Evolutionary conservation across 192 early-diverging fungal genomes (phyloP).

Genomic region (Coemansia sp.): DNA sequence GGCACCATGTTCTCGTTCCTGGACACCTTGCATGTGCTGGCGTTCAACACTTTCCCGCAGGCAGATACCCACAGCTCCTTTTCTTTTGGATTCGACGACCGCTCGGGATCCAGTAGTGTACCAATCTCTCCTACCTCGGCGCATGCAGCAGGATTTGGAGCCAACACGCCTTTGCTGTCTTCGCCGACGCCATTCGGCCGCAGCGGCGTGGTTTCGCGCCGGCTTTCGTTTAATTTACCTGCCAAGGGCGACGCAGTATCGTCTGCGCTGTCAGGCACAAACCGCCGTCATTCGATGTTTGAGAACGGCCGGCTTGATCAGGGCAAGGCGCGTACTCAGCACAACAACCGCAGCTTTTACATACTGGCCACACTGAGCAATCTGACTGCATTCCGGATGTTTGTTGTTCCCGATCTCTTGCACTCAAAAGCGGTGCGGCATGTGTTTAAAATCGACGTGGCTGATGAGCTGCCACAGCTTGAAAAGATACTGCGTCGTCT

Average conservation of each 20-base stretch:
- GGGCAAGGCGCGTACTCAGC: constrained; percentile 6
- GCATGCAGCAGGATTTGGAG: constrained; percentile 5
- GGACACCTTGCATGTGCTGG: constrained; percentile 77
- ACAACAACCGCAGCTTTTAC: constrained; percentile 38
- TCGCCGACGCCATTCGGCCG: constrained; percentile 54
- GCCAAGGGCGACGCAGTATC: constrained; percentile 10
- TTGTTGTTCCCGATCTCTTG: constrained; percentile 75
- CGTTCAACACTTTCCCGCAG: constrained; percentile 21
- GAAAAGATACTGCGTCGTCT: constrained; percentile 73
- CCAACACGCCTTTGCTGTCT: constrained; percentile 7
- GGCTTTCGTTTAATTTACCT: constrained; percentile 40
- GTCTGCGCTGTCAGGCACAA: background rate
- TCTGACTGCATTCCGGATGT: constrained; percentile 67
- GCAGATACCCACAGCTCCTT: background rate
- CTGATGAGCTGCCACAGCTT: constrained; percentile 63
- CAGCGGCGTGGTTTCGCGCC: constrained; percentile 31
- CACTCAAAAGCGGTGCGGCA: constrained; percentile 62
- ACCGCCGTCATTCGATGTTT: constrained; percentile 29
- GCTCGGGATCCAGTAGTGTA: background rate
- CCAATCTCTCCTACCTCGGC: background rate
- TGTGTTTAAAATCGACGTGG: constrained; percentile 61
- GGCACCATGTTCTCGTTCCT: constrained; percentile 73
- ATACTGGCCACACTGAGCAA: constrained; percentile 84
- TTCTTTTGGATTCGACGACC: constrained; percentile 3
- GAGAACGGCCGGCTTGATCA: constrained; percentile 19